Conservation (phyloP, 2,329 filamentous ascomycete genomes). For the Colletotrichum navitas region DNA sequence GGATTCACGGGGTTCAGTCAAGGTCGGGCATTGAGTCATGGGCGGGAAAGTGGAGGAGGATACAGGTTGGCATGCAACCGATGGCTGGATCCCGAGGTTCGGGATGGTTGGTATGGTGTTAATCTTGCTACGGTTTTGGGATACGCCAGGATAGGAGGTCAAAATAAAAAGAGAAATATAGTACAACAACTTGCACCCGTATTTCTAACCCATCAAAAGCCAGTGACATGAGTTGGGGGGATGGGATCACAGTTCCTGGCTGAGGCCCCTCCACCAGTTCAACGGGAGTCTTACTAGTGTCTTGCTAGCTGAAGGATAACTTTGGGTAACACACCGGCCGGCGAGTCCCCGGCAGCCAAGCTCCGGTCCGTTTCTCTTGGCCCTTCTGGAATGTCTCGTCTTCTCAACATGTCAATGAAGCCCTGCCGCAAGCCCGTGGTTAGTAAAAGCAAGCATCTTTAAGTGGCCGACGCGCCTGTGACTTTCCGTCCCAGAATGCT, state of each 20-base stretch:
- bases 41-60: not conserved
- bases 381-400: not conserved
- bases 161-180: constrained; percentile 10
- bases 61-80: not conserved
- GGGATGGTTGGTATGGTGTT: constrained; percentile 6
- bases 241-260: not conserved
- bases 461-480: too few species aligned
- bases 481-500: not conserved
- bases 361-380: not conserved
- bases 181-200: not conserved
- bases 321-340: not conserved
- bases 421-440: not conserved
- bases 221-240: not conserved
- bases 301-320: not conserved
- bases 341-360: not conserved
- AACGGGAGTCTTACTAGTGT: not conserved
- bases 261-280: not conserved
- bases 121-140: constrained; percentile 3
- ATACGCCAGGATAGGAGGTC: constrained; percentile 4
- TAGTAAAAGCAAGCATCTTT: not conserved
- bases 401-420: not conserved
- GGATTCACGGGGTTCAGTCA: not conserved
- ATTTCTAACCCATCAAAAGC: not conserved
- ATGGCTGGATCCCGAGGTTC: not conserved
- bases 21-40: not conserved